Base-by-base conservation (phyloP, 2,329 filamentous ascomycete genomes). In the Laburnicola sp. region DNA sequence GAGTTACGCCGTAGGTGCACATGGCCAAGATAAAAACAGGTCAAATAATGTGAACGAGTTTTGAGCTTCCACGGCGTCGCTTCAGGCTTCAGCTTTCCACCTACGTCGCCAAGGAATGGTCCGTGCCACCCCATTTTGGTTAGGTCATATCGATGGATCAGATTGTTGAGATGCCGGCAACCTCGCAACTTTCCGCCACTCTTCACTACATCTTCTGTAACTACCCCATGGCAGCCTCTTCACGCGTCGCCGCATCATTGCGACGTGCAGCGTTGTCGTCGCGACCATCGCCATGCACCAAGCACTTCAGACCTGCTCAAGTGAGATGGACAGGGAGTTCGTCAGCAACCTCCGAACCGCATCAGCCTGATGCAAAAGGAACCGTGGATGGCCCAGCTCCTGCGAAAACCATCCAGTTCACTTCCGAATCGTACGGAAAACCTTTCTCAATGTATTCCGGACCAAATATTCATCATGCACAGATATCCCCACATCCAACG, bases 401-500 rank as follows among this genome's bases (percentile, higher is more conserved):
- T 51, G 51, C 69, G 43, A 77, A 79, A 58, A 65, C 74, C 11
- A 78, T 87, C 68, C 89, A 88, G 72, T 89, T 88, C 76, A 99
- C 94, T 11, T 85, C 89, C 47, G 89, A 96, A 62, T 88, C 86
- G 69, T 85, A 82, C 51, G 71, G 59, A 25, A 42, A 40, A 21
- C 28, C 10, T 30, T 16, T 36, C 11, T 2, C 5, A 10, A 40
- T 11, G 37, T 43, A 44, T 5, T 7, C n/a, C n/a, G 21, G 9
- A 22, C 35, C 28, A n/a, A n/a, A 37, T 6, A n/a, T 21, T 41
- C 26, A 49, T 48, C 23, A 44, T 45, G n/a, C 41, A 44, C 44
- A 67, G 77, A 47, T 94, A 95, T 67, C 93, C 94, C 6, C 81
- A 88, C 53, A 79, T 99, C 65, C 84, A 92, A 76, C 84, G 94